Base-by-base conservation (phyloP, 352 stramenopile species). In the Pythium sukuiense region DNA sequence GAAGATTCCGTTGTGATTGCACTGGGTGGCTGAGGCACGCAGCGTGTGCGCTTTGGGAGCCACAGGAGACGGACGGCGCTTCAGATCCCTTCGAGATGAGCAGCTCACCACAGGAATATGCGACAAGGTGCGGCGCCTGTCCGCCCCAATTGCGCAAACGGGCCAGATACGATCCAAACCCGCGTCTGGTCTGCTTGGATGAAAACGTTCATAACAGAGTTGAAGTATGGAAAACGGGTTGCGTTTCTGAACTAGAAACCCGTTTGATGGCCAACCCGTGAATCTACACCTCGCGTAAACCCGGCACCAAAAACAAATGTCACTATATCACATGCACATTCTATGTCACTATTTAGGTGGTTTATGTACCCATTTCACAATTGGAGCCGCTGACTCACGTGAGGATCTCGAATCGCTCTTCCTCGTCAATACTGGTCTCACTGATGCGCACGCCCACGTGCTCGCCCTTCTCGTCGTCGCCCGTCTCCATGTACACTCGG, bases 401-500 rank as follows among this genome's bases (percentile, higher is more conserved):
- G 41, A 89, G 69, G 27, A 90, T 79, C 68, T 90, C 82, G 45
- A 90, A 90, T 9, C 82, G 79, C 11, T 89, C 79, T 56, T 76
- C 76, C 55, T 86, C 77, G 55, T 70, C 74, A 35, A 83, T 73
- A 61, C 66, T 62, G 16, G 83, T 88, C 62, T 88, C 80, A 70
- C 80, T 89, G 14, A 86, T 63, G 63, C 83, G 80, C 54, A 91
- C 83, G 50, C 83, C 79, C 33, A 77, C 76, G 55, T 53, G 49
- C 29, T 69, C 63, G 39, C 63, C 63, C 27, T 69, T 29, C 37
- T 67, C 65, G 20, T 66, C 62, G 45, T 88, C 80, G 30, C 69
- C 65, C 33, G 79, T 86, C 62, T 91, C 83, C 83, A 91, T 88
- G 67, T 89, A 91, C 45, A 89, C 77, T 43, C 83, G 79, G 6